Evolutionary conservation across 139 green algal genomes (phyloP), one percentile per base, ranked within the genome.

Genomic region (Tetraselmis striata): DNA sequence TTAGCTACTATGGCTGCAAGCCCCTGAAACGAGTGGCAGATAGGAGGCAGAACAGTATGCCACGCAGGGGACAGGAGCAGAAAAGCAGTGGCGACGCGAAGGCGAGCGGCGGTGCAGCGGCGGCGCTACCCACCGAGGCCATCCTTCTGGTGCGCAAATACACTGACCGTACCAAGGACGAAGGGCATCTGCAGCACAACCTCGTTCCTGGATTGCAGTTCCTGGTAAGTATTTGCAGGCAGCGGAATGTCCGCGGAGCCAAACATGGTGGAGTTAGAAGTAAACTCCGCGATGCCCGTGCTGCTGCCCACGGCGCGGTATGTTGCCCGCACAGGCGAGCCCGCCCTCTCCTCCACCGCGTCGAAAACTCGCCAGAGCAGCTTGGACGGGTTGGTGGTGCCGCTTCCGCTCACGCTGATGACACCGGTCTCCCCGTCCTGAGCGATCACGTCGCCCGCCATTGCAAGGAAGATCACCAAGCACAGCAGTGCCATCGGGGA

Each of bases 361-460:
- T 86, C 79, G 45, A 89, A 81, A 0, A 84, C 85, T 0, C 80
- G 45, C 85, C 85, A 89, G 78, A 89, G 58, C 24, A 83, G 32
- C 82, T 84, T 89, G 31, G 77, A 84, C 24, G 85, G 85, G 78
- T 89, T 89, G n/a, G 85, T 86, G 30, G 85, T 89, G 0, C 85
- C 85, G 45, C 45, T 67, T 5, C 45, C 45, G 18, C 45, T 67
- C 11, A 67, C 11, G 45, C 11, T 67, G 18, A 67, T 5, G 11
- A 67, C 45, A 18, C 45, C 45, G 11, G 11, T 67, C 45, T n/a
- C n/a, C n/a, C n/a, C n/a, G n/a, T n/a, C n/a, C n/a, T n/a, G n/a
- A n/a, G n/a, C n/a, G n/a, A n/a, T n/a, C n/a, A n/a, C n/a, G n/a
- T n/a, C n/a, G n/a, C n/a, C n/a, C n/a, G n/a, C n/a, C n/a, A n/a